Base-by-base conservation (phyloP, 208 protist genomes). In the Leishmania tropica region DNA sequence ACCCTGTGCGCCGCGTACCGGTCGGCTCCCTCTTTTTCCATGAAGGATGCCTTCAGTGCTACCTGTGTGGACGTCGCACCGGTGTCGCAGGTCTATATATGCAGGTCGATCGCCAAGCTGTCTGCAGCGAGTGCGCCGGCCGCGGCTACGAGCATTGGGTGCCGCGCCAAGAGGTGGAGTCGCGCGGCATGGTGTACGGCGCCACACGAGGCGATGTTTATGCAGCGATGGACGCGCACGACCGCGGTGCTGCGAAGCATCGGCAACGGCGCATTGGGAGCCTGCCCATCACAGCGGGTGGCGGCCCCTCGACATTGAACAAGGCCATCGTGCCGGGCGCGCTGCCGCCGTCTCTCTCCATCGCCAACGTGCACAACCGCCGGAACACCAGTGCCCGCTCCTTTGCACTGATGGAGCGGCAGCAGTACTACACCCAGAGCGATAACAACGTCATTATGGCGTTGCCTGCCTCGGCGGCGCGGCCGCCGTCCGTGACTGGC, bases 371-470 rank as follows among this genome's bases (percentile, higher is more conserved):
- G 11, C 90, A 94, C 79, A 91, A 91, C 73, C 62, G 64, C 13
- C 85, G 87, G 31, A 95, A 94, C 84, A 96, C 90, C 7, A 83
- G 86, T 2, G n/a, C 40, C 0, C 86, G 88, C 24, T 87, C 80
- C 17, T 89, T 94, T 65, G 83, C 79, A 24, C 84, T 97, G 53
- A 91, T 97, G 85, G 88, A 95, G 78, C 88, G 94, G 11, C 94
- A 97, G 75, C 92, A 95, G 86, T 96, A 96, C 83, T 97, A 95
- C 80, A 95, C 94, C 37, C 92, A 96, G 87, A 97, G 92, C 79
- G 94, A 97, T 73, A 87, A 87, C 72, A 97, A 97, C 74, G 76
- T 97, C 75, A 75, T 93, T 6, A 87, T 86, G 71, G 31, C 72
- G n/a, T 62, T 80, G 73, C 79, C 87, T 7, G 31, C 13, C 31